These are phyloP conservation scores for Halophytophthora polymorphica DNA, from an alignment of 352 stramenopile species.

Conservation along the genomic window DNA sequence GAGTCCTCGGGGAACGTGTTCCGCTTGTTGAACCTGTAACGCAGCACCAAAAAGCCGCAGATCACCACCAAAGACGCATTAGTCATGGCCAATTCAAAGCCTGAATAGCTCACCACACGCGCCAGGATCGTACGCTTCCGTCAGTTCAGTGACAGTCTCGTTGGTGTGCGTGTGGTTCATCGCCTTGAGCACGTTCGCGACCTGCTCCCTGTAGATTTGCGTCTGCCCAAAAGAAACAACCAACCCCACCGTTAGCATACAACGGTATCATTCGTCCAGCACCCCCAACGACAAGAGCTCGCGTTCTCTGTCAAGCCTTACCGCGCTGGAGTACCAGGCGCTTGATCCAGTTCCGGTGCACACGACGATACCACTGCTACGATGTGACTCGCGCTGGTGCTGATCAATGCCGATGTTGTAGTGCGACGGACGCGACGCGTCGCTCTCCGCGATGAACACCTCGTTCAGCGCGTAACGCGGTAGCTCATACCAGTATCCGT, in stretches of 20 bases:
- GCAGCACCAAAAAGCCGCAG: not conserved
- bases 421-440: constrained; percentile 79
- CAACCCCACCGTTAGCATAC: constrained; percentile 5
- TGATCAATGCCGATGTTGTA: constrained; percentile 90
- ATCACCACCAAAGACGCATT: constrained; percentile 6
- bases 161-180: constrained; percentile 89
- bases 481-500: constrained; percentile 86
- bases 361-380: constrained; percentile 86
- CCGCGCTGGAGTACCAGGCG: constrained; percentile 84
- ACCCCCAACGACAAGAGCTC: no score
- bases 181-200: constrained; percentile 74
- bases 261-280: not conserved
- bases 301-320: constrained; percentile 25
- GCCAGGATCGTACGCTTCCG: constrained; percentile 59
- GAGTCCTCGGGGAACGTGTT: constrained; percentile 84
- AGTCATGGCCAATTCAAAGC: not conserved
- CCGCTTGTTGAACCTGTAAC: constrained; percentile 76
- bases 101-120: not conserved
- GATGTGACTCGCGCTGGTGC: constrained; percentile 84
- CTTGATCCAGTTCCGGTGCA: constrained; percentile 86
- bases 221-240: constrained; percentile 36
- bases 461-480: constrained; percentile 86
- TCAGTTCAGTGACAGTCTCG: constrained; percentile 85
- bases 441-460: constrained; percentile 87
- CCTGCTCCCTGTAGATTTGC: constrained; percentile 84